Base-by-base conservation (phyloP, 306 rosid genomes). In the Begonia fuchsioides region DNA sequence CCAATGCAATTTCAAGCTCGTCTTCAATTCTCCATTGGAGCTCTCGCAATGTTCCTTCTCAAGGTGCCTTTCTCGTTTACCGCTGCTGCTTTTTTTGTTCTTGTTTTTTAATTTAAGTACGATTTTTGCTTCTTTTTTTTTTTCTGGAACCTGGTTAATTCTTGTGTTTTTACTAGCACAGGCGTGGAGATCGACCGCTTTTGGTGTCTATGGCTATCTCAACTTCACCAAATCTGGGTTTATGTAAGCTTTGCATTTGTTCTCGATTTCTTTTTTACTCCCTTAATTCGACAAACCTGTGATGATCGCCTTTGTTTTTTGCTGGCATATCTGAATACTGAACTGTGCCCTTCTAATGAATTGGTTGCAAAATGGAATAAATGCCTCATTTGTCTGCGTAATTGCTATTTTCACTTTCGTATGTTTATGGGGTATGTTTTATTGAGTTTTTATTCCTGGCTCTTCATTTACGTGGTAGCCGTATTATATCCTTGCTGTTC, bases 161-260 rank as follows among this genome's bases (percentile, higher is more conserved):
- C 2, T 15, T 43, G 43, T 44, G 19, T 32, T 39, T 9, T 3
- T 38, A 8, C 49, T 19, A 14, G 64, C 39, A 17, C 76, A 88
- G 97, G 61, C 82, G 56, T 90, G 93, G 93, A 81, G 97, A 65
- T 50, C 70, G 8, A 64, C 86, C 51, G 70, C 90, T 64, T 90
- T 90, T 47, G 84, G 72, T 26, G 38, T 75, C 32, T 84, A 76
- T 68, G 97, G 97, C 9, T 90, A 76, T 59, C 75, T 81, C 17
- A 84, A 84, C 68, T 88, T 84, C 83, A 88, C 97, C 70, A 88
- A 81, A 60, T 50, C 93, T 56, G 95, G 69, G 20, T 88, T 74
- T 70, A 69, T 70, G 95, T 84, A 59, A 68, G 64, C 64, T 46
- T 72, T 50, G 7, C 53, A 43, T 13, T 2, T 20, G 39, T 18